Evolutionary conservation across 495 filamentous ascomycete genomes (phyloP).

Genomic region (Talaromyces stipitatus): DNA sequence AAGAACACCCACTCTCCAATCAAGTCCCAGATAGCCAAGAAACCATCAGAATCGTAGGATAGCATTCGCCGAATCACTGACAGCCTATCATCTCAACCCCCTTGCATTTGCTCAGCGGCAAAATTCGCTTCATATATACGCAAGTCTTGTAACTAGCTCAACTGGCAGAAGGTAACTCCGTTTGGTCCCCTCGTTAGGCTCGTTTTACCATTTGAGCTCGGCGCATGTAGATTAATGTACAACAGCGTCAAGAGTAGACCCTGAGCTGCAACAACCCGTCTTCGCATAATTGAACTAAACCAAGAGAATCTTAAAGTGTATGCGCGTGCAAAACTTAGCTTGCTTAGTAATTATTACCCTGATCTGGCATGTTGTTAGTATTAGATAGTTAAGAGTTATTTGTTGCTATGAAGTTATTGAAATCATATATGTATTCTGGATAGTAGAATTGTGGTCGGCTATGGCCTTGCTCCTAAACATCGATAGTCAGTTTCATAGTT

Average conservation of each 20-base stretch:
- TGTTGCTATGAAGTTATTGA: too few relatives aligned
- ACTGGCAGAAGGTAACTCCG: too few relatives aligned
- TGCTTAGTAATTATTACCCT: background rate
- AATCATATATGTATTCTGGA: too few relatives aligned
- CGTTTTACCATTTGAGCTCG: background rate
- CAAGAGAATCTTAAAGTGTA: conserved; percentile 4
- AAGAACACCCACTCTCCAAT: background rate
- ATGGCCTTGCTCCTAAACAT: too few relatives aligned
- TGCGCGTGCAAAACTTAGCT: background rate
- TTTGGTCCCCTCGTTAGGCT: background rate
- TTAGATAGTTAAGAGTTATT: too few relatives aligned
- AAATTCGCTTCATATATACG: background rate
- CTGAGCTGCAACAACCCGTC: conserved; percentile 10
- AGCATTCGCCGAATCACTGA: background rate
- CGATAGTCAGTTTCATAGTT: too few relatives aligned
- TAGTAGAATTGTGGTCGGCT: too few relatives aligned
- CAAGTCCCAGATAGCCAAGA: background rate
- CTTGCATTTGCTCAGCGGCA: conserved; percentile 1
- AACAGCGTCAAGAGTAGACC: background rate
- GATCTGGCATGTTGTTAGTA: too few relatives aligned
- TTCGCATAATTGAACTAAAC: conserved; percentile 8
- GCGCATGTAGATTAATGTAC: conserved; percentile 3
- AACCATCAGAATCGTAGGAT: background rate
- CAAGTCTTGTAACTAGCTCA: background rate
- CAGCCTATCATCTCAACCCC: conserved; percentile 1